Conservation (phyloP, 2,329 filamentous ascomycete species). For the Sporothrix sp. region DNA sequence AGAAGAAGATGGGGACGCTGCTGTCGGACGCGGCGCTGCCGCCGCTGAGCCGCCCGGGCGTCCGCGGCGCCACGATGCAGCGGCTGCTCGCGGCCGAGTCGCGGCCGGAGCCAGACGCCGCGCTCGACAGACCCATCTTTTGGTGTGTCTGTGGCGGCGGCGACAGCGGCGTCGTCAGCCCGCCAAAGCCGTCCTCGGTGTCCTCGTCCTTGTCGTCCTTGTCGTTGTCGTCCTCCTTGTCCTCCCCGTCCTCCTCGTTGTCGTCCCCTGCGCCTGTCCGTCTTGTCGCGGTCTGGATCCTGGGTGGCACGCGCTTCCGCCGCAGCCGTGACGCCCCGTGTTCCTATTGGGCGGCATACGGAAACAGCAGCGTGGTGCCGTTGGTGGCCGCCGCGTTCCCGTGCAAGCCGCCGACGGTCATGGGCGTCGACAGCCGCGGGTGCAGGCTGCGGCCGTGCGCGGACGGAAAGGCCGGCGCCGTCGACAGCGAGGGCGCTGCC, state of each 20-base stretch:
- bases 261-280: too few species aligned
- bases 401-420: background rate
- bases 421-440: background rate
- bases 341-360: conserved; percentile 14
- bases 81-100: conserved; percentile 4
- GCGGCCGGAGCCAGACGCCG: background rate
- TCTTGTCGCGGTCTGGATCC: conserved; percentile 4
- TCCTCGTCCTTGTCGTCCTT: background rate
- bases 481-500: background rate
- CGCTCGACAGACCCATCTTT: background rate
- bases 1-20: conserved; percentile 9
- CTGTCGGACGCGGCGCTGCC: background rate
- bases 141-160: conserved; percentile 15
- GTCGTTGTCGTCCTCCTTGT: background rate
- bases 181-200: background rate
- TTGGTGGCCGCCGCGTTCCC: background rate
- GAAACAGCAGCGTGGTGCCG: too few species aligned
- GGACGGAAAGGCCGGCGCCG: background rate
- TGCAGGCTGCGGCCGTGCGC: conserved; percentile 1
- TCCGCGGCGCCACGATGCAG: background rate
- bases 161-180: conserved; percentile 13
- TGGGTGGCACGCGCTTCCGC: conserved; percentile 13
- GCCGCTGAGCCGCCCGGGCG: background rate
- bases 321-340: conserved; percentile 17
- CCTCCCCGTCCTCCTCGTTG: background rate